Conservation (phyloP, 257 asterid genomes). For the Salvia rosmarinus region DNA sequence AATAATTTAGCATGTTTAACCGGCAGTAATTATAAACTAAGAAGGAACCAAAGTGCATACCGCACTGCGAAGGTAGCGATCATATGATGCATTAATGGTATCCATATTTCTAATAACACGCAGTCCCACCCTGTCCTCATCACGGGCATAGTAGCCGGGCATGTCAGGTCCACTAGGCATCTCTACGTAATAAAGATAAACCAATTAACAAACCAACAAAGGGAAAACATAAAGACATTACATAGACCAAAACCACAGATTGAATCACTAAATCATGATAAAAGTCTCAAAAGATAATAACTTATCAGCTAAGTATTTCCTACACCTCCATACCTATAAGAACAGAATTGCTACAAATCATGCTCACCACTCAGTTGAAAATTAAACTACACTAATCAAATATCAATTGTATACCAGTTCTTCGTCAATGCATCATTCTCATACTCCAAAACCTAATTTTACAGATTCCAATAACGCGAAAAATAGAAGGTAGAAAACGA, state of each 20-base stretch:
- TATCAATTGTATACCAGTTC: background rate
- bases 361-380: slow-evolving; percentile 12
- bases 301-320: slow-evolving; percentile 15
- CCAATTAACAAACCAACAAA: slow-evolving; percentile 8
- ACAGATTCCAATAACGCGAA: background rate
- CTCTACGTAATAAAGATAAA: slow-evolving; percentile 44
- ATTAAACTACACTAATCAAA: background rate
- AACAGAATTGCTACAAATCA: background rate
- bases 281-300: background rate
- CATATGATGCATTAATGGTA: slow-evolving; percentile 80
- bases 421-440: slow-evolving; percentile 7
- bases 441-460: slow-evolving; percentile 30
- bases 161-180: slow-evolving; percentile 60
- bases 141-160: slow-evolving; percentile 47
- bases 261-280: background rate
- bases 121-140: slow-evolving; percentile 54
- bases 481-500: background rate
- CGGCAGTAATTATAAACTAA: slow-evolving; percentile 13
- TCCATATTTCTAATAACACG: slow-evolving; percentile 62
- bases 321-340: slow-evolving; percentile 3
- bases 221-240: background rate
- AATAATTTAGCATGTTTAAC: slow-evolving; percentile 1
- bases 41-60: slow-evolving; percentile 39
- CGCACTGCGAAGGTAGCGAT: slow-evolving; percentile 72
- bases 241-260: background rate